Base-by-base conservation (phyloP, 176 grass and related monocot genomes). In the Luzula sylvatica region DNA sequence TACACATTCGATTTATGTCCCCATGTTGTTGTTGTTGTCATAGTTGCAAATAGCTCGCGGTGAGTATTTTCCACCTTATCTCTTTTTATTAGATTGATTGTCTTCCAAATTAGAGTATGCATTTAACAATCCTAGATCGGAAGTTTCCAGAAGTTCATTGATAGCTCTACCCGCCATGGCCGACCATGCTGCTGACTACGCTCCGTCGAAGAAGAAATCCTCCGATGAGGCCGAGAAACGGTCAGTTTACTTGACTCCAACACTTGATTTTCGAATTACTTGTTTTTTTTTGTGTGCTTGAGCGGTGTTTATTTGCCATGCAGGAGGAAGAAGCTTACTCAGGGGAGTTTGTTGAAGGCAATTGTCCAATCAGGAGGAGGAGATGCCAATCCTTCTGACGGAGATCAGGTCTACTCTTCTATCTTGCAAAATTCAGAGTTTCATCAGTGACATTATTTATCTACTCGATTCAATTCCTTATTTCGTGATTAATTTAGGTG, bases 271-370 rank as follows among this genome's bases (percentile, higher is more conserved):
- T n/a, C n/a, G n/a, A 30, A 32, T 26, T 4, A 49, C n/a, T n/a
- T n/a, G n/a, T n/a, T n/a, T n/a, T n/a, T n/a, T n/a, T n/a, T n/a
- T n/a, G n/a, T n/a, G n/a, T n/a, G n/a, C n/a, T n/a, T 35, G 17
- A 23, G 35, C 22, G 29, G 42, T 66, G 19, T 17, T 58, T 45
- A 53, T 62, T 28, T 45, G 46, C 25, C 8, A 25, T 51, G 47
- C 54, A 96, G 90, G 90, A 96, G 84, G 46, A 63, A 71, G 73
- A 96, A 89, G 61, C 62, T 96, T 40, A 86, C 67, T 28, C 80
- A 80, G 19, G 90, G 85, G 77, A 79, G 84, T 60, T 82, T 96
- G 81, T 82, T 86, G 92, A 96, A 96, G 76, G 85, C 78, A 16
- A 56, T 73, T 17, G 63, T 96, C 52, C 64, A 77, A 56, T 82